Percentiles rank a stretch among this genome's conserved stretches.
These are phyloP conservation scores for Aspergillus sp. DNA, from an alignment of 2,329 filamentous ascomycete species.

Conservation along the genomic window DNA sequence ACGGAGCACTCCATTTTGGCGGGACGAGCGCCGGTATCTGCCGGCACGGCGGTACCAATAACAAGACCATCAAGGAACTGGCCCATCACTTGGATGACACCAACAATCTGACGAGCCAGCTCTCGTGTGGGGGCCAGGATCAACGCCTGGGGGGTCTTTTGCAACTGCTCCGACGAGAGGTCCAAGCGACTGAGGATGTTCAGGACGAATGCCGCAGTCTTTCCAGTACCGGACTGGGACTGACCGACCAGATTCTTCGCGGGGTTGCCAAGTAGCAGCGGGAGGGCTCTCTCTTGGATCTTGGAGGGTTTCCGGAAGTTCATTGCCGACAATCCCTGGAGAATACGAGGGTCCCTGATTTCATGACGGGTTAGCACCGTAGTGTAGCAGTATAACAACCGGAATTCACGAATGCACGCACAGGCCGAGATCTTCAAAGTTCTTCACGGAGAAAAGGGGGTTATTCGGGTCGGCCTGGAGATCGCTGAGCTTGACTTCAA, in stretches of 20 bases:
- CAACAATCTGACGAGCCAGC: constrained; percentile 89
- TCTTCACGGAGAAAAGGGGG: constrained; percentile 80
- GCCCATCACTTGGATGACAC: constrained; percentile 81
- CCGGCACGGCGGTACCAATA: constrained; percentile 80
- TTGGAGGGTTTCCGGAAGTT: constrained; percentile 95
- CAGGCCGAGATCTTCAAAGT: constrained; percentile 85
- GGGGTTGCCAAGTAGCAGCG: constrained; percentile 83
- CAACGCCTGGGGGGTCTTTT: constrained; percentile 71
- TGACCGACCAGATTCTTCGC: constrained; percentile 94
- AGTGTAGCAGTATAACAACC: not conserved
- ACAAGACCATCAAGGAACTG: constrained; percentile 75
- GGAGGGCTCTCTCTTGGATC: constrained; percentile 93
- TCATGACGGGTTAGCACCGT: not conserved
- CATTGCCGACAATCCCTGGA: constrained; percentile 76
- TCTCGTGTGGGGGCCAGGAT: constrained; percentile 91
- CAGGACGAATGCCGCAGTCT: constrained; percentile 94
- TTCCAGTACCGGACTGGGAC: constrained; percentile 98
- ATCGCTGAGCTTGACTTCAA: constrained; percentile 90
- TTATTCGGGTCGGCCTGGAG: constrained; percentile 83
- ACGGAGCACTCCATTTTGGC: constrained; percentile 73
- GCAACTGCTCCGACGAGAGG: constrained; percentile 61
- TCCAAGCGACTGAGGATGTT: constrained; percentile 89
- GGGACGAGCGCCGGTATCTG: constrained; percentile 67
- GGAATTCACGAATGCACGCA: constrained; percentile 50
- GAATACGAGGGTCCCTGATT: constrained; percentile 61